phyloP scores from a whole-genome alignment of 306 rosid species.

The Biancaea sappan region DNA sequence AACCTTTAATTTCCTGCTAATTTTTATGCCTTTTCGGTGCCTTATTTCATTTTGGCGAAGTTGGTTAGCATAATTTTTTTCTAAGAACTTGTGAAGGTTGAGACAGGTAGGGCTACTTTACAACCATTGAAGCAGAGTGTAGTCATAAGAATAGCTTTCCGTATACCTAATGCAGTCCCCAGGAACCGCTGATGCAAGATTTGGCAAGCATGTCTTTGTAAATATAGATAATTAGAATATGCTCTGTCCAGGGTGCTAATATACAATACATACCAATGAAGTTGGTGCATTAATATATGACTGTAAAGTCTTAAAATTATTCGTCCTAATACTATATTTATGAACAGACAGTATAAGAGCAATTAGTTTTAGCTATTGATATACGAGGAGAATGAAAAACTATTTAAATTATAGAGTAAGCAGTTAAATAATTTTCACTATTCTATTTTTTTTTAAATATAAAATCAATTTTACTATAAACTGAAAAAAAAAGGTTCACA shows the following conservation, averaged over 20 bases:
- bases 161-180: not conserved
- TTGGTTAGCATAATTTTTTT: not conserved
- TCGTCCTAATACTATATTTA: no score
- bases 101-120: not conserved
- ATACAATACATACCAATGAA: not conserved
- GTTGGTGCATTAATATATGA: no score
- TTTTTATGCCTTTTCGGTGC: not conserved
- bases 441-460: no score
- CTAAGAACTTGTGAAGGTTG: not conserved
- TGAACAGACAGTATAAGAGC: no score
- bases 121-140: not conserved
- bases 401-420: no score
- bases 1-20: slow-evolving; percentile 38
- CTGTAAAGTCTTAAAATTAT: no score
- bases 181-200: not conserved
- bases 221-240: not conserved
- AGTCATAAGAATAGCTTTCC: slow-evolving; percentile 4
- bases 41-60: not conserved
- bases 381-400: no score
- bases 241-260: not conserved
- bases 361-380: no score
- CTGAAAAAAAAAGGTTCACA: no score
- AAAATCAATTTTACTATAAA: no score
- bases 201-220: not conserved
- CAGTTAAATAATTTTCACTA: no score